These are phyloP conservation scores for Artemisia tridentata DNA, from an alignment of 129 eudicot genomes.

Conservation along the genomic window DNA sequence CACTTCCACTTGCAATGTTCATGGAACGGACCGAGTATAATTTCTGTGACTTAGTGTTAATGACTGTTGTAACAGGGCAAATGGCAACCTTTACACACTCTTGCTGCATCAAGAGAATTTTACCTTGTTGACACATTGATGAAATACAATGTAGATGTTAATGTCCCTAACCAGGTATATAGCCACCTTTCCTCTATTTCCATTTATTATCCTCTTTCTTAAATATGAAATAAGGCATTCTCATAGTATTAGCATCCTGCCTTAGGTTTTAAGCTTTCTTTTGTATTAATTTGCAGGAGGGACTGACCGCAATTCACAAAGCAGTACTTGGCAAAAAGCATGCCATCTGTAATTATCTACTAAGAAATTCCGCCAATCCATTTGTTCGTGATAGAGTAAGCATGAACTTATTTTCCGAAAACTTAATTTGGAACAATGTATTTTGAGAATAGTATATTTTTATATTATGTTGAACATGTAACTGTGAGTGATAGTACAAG, in stretches of 20 bases:
- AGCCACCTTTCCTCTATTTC: background rate
- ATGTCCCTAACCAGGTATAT: conserved; percentile 63
- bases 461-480: background rate
- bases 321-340: conserved; percentile 88
- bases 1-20: background rate
- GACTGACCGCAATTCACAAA: conserved; percentile 82
- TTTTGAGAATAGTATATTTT: background rate
- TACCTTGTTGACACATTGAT: conserved; percentile 69
- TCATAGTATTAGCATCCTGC: background rate
- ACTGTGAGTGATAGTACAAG: background rate
- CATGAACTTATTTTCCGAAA: background rate
- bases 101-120: conserved; percentile 89
- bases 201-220: background rate
- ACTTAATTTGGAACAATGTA: background rate
- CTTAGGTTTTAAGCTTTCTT: conserved; percentile 13
- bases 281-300: conserved; percentile 55
- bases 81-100: conserved; percentile 92
- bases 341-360: conserved; percentile 70
- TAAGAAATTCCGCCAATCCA: conserved; percentile 93
- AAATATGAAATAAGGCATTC: conserved; percentile 9
- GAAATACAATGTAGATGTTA: conserved; percentile 62
- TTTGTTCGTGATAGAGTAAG: conserved; percentile 87
- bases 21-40: conserved; percentile 4
- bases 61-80: conserved; percentile 56
- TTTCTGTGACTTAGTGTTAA: conserved; percentile 18